Conservation (phyloP, 768 basidiomycete species). For the Leccinum fibrillosum region DNA sequence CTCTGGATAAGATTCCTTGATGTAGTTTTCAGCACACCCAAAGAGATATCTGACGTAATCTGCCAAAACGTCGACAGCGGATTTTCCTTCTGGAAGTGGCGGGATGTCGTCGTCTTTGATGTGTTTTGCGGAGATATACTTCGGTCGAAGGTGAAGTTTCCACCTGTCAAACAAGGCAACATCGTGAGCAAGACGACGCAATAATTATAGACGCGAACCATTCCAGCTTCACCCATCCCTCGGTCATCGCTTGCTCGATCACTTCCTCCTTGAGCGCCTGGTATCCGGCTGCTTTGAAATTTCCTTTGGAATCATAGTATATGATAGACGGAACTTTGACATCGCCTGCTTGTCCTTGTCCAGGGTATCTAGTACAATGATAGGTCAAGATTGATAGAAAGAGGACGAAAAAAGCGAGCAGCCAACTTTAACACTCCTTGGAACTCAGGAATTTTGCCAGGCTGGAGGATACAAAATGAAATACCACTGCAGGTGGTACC, state of each 20-base stretch:
- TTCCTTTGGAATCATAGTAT: conserved; percentile 40
- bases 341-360: neutral
- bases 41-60: conserved; percentile 46
- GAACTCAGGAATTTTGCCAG: neutral
- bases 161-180: conserved; percentile 17
- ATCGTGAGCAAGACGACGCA: too few species aligned
- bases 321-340: conserved; percentile 14
- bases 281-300: conserved; percentile 13
- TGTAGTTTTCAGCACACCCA: conserved; percentile 40
- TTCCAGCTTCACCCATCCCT: conserved; percentile 43
- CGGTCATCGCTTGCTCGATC: conserved; percentile 33
- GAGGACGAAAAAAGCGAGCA: neutral
- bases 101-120: conserved; percentile 27
- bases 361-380: neutral
- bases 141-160: conserved; percentile 38
- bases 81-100: conserved; percentile 38
- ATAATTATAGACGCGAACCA: conserved; percentile 26
- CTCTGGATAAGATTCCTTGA: conserved; percentile 38
- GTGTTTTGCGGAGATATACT: conserved; percentile 17
- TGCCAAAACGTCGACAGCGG: conserved; percentile 36
- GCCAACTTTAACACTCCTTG: neutral
- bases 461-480: neutral
- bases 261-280: conserved; percentile 38
- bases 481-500: neutral
- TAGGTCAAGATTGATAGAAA: neutral